Evolutionary conservation across 306 rosid species (phyloP), one percentile per base, ranked within the genome.

Genomic region (Fragaria iinumae): DNA sequence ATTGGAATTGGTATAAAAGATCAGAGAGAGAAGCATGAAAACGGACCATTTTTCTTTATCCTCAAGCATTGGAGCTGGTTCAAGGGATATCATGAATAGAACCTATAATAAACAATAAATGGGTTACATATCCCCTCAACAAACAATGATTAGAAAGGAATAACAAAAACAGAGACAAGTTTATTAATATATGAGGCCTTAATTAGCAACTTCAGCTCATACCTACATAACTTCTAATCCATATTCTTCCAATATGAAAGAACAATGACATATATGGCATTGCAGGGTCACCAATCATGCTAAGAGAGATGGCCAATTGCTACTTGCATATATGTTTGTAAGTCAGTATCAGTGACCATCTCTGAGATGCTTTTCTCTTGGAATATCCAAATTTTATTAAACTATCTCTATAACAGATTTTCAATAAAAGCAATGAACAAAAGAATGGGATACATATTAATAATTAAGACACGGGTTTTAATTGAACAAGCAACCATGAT

Each of bases 31-130:
- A 48, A 67, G 80, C 75, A 65, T 32, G 39, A 80, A 73, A 89
- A 80, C 90, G n/a, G 79, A 95, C 98, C 98, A 95, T 86, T 92
- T 92, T 84, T 95, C 98, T 88, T 95, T 95, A 83, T 95, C 98
- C 88, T 95, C 98, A 48, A 95, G 98, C 98, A 95, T 95, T 12
- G 98, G 98, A 75, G 98, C 97, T 74, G 98, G 97, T 85, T 95
- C 98, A 23, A 90, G 91, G 81, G 97, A 92, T 87, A 95, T 95
- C 98, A 95, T 95, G 91, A 95, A 95, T 72, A 95, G 80, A 87
- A 95, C 98, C 98, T 95, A 77, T 76, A 59, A 80, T 60, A 50
- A 55, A 69, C 53, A 63, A 69, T 39, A 65, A 71, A 55, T 23
- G 43, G 17, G 79, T 82, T 81, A 85, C 66, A 29, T 63, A 78